Evolutionary conservation across 345 rosid species (phyloP).

Genomic region (Camelina laxa): DNA sequence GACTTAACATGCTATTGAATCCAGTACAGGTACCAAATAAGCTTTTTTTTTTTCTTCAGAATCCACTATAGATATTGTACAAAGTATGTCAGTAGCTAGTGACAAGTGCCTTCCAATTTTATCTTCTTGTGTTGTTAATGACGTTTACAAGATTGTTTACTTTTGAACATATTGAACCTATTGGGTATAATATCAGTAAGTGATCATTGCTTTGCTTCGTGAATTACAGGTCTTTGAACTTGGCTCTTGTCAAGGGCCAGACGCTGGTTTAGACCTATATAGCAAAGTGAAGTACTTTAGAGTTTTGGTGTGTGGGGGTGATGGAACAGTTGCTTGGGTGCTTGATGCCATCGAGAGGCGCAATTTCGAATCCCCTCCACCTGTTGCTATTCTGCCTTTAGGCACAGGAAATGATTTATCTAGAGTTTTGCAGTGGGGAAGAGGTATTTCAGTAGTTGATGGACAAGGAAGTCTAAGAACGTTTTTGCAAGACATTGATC

Average conservation of each 20-base stretch:
- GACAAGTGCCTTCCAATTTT: neutral
- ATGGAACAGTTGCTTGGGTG: conserved; percentile 91
- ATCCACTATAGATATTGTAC: neutral
- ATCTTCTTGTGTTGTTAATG: neutral
- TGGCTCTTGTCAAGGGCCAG: conserved; percentile 77
- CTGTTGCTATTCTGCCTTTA: conserved; percentile 81
- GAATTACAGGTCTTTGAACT: conserved; percentile 69
- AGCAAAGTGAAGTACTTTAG: conserved; percentile 67
- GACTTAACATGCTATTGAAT: conserved; percentile 75
- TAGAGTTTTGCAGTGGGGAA: conserved; percentile 84
- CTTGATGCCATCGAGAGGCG: conserved; percentile 74
- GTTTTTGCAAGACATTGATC: conserved; percentile 69
- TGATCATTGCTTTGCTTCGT: conserved; percentile 29
- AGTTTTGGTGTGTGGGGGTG: conserved; percentile 86
- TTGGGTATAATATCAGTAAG: conserved; percentile 9
- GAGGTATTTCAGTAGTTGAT: conserved; percentile 67
- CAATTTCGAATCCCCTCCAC: conserved; percentile 80
- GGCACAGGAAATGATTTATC: conserved; percentile 92
- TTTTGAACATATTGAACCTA: neutral
- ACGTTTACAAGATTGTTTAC: neutral
- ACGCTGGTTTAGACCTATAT: conserved; percentile 70
- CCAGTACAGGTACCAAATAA: conserved; percentile 67
- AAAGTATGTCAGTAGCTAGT: neutral
- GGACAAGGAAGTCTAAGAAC: conserved; percentile 73
- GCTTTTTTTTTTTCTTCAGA: conserved; percentile 12